Evolutionary conservation across 2,329 filamentous ascomycete genomes (phyloP), one percentile per base, ranked within the genome.

Genomic region (Chaetomium strumarium): DNA sequence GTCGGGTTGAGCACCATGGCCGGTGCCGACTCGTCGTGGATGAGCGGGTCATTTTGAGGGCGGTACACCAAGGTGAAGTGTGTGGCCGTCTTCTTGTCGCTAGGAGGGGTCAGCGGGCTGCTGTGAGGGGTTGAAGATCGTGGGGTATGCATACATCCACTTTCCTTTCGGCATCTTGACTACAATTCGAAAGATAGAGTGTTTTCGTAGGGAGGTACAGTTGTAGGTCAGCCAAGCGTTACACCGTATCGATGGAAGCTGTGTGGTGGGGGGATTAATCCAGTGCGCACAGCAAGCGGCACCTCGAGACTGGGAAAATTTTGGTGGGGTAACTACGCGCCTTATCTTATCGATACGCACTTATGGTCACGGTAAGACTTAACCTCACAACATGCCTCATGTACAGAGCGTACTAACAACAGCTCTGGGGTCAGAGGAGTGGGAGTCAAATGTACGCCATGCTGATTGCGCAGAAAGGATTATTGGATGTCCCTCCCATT

Each of bases 31-130:
- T 86, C 80, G 75, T 99, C 91, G 79, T 99, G 87, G 68, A 99
- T 96, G 64, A 92, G 83, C 43, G 95, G 93, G 70, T 99, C 93
- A 82, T 96, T 90, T 73, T 99, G 95, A 33, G 92, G 89, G 66
- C 93, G 89, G 73, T 96, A 89, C 64, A 97, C 90, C 68, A 99
- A 87, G 62, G 87, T 86, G 72, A 95, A 97, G 72, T 91, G 93
- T 68, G 88, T 87, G 63, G 93, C 91, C 55, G 81, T 86, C 72
- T 96, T 95, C 76, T 96, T 96, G 76, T 96, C 72, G 63, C 76
- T 81, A 56, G n/a, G 42, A 24, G 54, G 54, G 48, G 47, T 48
- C 46, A 53, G 42, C 16, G 42, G 37, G 24, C 34, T n/a, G n/a
- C n/a, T 7, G 11, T 3, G 6, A 5, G 33, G 31, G 29, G 14